Base-by-base conservation (phyloP, 2,329 filamentous ascomycete species). In the Scedosporium apiospermum region DNA sequence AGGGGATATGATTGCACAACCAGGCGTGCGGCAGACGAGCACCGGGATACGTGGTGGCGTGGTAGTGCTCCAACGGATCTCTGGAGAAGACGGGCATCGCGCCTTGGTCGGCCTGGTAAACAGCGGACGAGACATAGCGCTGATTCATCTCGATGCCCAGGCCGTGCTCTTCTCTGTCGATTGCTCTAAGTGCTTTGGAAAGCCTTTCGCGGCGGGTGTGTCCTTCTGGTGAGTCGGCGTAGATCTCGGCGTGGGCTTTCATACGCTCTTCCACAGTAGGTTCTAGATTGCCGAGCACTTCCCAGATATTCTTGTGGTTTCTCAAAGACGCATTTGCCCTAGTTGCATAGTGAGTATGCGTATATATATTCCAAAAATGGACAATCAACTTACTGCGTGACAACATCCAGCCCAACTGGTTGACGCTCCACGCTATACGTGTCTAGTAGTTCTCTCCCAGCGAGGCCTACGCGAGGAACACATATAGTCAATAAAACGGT, bases 161-260 rank as follows among this genome's bases (percentile, higher is more conserved):
- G 30, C 30, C 30, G 7, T 34, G 30, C 30, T 34, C 30, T 6
- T 34, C 30, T 9, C 30, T 34, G 30, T 34, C 30, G 6, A 34
- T 34, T 34, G 30, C 30, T 34, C 30, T 34, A 34, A 34, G 30
- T 2, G 30, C 30, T 9, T 34, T 34, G 14, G 21, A 30, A 12
- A 27, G 21, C 23, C 53, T 16, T 30, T 68, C 66, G 16, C 80
- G 69, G 18, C 77, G 69, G 21, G 66, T 69, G 10, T 69, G 69
- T 1, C 80, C 80, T 51, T 69, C 68, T 0, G 71, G 67, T 0
- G 73, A 74, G 1, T 70, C 67, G 26, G 73, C 71, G 4, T 72
- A 71, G 9, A 81, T 72, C 65, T 80, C 75, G 10, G 71, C 70
- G 23, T 79, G 68, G 6, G 73, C 67, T n/a, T 57, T 30, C 53